A percentile compares a stretch with the other conserved stretches of the same genome.
Conservation (phyloP, 176 grass and related monocot genomes). For the Carex cristatella region DNA sequence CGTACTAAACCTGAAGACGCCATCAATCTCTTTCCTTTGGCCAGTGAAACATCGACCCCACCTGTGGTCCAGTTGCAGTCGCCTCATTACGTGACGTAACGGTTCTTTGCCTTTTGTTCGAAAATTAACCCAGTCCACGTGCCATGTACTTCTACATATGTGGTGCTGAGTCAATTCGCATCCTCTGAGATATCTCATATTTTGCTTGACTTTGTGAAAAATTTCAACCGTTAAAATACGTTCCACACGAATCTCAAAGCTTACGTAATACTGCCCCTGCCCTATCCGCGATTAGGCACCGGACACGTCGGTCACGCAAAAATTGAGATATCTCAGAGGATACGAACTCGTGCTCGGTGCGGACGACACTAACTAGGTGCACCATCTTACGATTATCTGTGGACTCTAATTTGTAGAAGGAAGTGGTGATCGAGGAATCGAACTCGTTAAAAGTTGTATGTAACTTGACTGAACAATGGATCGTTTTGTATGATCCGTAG, state of each 20-base stretch:
- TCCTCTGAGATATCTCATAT: too few relatives aligned
- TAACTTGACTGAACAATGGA: background rate
- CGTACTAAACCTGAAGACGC: background rate
- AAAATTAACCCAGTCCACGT: constrained; percentile 19
- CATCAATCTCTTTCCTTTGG: background rate
- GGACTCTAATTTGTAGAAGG: background rate
- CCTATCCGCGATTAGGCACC: too few relatives aligned
- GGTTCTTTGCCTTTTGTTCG: constrained; percentile 14
- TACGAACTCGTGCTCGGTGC: background rate
- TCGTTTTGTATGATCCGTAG: background rate
- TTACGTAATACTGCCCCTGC: too few relatives aligned
- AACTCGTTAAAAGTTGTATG: background rate
- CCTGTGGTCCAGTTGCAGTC: background rate
- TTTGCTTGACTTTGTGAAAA: too few relatives aligned
- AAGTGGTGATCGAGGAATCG: background rate
- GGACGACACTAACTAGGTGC: background rate
- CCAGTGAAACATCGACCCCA: background rate
- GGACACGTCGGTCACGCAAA: too few relatives aligned
- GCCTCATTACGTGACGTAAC: background rate
- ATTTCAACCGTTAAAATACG: too few relatives aligned
- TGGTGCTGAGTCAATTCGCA: background rate
- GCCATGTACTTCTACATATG: constrained; percentile 14
- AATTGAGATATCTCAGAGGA: too few relatives aligned
- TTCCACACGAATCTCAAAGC: too few relatives aligned
- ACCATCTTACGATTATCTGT: background rate